Conservation (phyloP, 2,329 filamentous ascomycete species). For the Neurospora sp. region DNA sequence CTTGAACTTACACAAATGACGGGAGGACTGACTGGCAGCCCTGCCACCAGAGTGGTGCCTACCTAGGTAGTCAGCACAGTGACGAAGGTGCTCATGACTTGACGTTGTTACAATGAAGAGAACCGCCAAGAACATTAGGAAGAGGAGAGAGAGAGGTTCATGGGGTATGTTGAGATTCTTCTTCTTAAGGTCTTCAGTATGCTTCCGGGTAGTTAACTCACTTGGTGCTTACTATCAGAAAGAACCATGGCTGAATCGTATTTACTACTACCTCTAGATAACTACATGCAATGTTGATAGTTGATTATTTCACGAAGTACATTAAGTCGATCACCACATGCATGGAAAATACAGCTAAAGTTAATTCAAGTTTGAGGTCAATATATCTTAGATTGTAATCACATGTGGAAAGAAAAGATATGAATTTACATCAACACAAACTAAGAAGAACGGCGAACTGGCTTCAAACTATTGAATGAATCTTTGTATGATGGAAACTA, state of each 20-base stretch:
- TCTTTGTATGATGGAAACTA: neutral
- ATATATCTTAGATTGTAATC: neutral
- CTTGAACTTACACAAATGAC: neutral
- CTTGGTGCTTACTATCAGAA: neutral
- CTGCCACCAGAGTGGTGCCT: neutral
- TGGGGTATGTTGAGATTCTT: neutral
- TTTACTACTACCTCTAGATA: neutral
- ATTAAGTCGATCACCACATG: neutral
- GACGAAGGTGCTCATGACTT: neutral
- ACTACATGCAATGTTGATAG: too few relatives aligned
- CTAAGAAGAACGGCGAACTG: neutral
- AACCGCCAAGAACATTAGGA: neutral
- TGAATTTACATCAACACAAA: neutral
- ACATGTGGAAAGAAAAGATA: neutral
- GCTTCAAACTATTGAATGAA: neutral
- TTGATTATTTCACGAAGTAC: neutral
- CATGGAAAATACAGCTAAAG: neutral
- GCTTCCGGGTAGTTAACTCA: neutral
- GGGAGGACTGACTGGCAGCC: too few relatives aligned
- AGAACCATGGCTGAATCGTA: neutral
- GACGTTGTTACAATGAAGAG: neutral
- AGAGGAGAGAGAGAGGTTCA: neutral
- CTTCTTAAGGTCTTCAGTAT: neutral
- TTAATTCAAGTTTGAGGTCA: neutral
- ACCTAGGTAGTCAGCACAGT: neutral